Evolutionary conservation across 495 filamentous ascomycete genomes (phyloP), one percentile per base, ranked within the genome.

Genomic region (Penicillium fimorum): DNA sequence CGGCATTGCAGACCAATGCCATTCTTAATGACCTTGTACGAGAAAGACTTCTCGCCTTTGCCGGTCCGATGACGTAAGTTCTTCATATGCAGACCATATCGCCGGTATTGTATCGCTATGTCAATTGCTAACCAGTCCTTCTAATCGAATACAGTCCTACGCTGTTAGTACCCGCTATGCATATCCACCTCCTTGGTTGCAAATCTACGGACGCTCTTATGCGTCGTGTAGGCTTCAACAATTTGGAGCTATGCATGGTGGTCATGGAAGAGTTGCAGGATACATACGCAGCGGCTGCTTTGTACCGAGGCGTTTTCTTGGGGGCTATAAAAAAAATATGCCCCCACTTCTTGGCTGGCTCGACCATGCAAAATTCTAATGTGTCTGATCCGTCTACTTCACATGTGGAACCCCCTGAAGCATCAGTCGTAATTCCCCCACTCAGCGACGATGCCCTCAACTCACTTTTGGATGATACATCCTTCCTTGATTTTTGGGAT

Each of bases 201-300:
- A 71, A 70, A 51, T 65, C 58, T 1, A 47, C 60, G 10, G 60
- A 67, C 25, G 20, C 59, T 10, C 60, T 77, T 22, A 61, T 64
- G 7, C 65, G 66, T n/a, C 60, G 69, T 4, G 62, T 77, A 24
- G 53, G 69, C 4, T 63, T 71, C 0, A 76, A 71, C 55, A 77
- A 75, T 47, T 64, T 77, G 12, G 61, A 73, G 37, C 50, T 72
- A 27, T 74, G 70, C 49, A 76, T 77, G 75, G 55, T 77, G 50
- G 62, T 77, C 29, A 48, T 77, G 57, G 66, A 72, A 20, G 63
- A 76, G 48, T 45, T 77, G 33, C 68, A 71, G 38, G 60, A 73
- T 9, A 70, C 67, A 1, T 73, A 76, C 46, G 63, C 67, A 32
- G 30, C 30, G 30, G 30, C 0, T 61, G 63, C 2, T 70, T 63